Evolutionary conservation across 768 basidiomycete species (phyloP), one percentile per base, ranked within the genome.

Genomic region (Panus rudis): DNA sequence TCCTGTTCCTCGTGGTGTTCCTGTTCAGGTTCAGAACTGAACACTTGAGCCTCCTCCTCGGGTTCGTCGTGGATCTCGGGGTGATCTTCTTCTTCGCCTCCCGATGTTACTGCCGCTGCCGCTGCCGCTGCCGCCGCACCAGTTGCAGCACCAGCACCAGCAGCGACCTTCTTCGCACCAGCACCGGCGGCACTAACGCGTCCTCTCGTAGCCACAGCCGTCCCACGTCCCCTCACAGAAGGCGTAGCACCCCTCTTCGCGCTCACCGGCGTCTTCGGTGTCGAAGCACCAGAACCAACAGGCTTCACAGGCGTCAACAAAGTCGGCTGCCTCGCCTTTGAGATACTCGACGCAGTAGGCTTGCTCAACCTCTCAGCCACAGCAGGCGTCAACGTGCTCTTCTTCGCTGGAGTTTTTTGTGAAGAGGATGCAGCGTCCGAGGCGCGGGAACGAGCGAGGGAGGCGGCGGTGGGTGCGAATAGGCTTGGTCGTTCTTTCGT

Each of bases 381-480:
- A 37, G 65, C 73, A 46, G 69, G 69, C 44, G 73, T 74, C 34
- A 78, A 51, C 1, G 74, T 70, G n/a, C 63, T 55, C 60, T 81
- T 82, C 65, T 73, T 78, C 16, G 63, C 60, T 1, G 80, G 71
- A 0, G 69, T 66, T 1, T 78, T 70, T 6, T 68, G 63, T 1
- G 61, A 63, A 2, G 68, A 68, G 6, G 65, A 67, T 19, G 49
- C 40, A 12, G 21, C 20, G 16, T 21, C 42, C 0, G 73, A 70
- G 53, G 73, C 76, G 38, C 84, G 79, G 25, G 81, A 70, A 39
- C 70, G 74, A 0, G 88, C 88, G 6, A 90, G 74, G 7, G 86
- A 87, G 3, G 87, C 84, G 0, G 86, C 88, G 1, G 88, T 91
- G 1, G 88, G 88, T 6, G 88, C 86, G 54, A 82, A 88, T 17